phyloP scores from a whole-genome alignment of 805 yeast species.

The Wickerhamiella alocasiicola region DNA sequence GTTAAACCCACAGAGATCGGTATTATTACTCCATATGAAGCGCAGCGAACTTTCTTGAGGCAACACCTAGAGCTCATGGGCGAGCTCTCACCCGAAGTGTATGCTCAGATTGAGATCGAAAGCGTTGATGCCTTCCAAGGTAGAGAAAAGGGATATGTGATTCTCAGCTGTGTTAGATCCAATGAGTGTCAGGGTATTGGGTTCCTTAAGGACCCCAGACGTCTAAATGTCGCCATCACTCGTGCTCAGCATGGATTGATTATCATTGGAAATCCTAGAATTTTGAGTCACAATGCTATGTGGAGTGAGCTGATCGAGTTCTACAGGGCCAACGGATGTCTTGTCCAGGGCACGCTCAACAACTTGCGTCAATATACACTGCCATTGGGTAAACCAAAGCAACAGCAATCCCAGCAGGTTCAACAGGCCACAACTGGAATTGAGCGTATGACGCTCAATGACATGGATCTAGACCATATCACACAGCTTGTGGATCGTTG shows the following conservation, averaged over 20 bases:
- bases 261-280: slow-evolving; percentile 72
- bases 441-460: slow-evolving; percentile 1
- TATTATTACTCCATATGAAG: slow-evolving; percentile 88
- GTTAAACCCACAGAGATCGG: slow-evolving; percentile 74
- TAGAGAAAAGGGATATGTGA: slow-evolving; percentile 69
- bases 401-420: neutral
- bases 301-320: slow-evolving; percentile 73
- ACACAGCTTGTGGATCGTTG: slow-evolving; percentile 7
- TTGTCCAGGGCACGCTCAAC: slow-evolving; percentile 82
- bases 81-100: slow-evolving; percentile 49
- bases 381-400: slow-evolving; percentile 7
- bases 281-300: slow-evolving; percentile 53
- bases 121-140: slow-evolving; percentile 96
- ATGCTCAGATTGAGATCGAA: slow-evolving; percentile 69
- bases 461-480: slow-evolving; percentile 11
- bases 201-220: slow-evolving; percentile 70
- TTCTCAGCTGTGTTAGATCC: slow-evolving; percentile 72
- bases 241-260: slow-evolving; percentile 76
- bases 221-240: slow-evolving; percentile 80
- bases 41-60: slow-evolving; percentile 71
- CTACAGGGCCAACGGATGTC: slow-evolving; percentile 70
- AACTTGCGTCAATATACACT: slow-evolving; percentile 32
- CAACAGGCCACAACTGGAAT: neutral
- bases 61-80: slow-evolving; percentile 70
- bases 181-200: slow-evolving; percentile 67